Conservation (phyloP, 192 early-diverging fungal genomes). For the Chytriomyces sp. region DNA sequence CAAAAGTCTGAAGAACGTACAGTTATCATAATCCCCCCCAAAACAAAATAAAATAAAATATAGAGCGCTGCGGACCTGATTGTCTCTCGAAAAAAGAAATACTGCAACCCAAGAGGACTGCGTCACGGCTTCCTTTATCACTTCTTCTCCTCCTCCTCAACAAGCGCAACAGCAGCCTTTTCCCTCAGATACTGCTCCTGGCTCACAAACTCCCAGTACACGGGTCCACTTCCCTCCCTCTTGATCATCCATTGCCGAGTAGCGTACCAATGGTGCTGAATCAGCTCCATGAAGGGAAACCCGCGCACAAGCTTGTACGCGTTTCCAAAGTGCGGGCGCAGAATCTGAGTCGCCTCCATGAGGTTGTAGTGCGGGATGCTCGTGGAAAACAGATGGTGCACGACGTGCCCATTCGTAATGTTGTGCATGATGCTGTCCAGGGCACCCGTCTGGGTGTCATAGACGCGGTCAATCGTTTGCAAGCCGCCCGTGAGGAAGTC, state of each 20-base stretch:
- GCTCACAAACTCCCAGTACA: constrained; percentile 16
- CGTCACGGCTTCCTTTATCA: too few relatives aligned
- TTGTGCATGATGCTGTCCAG: constrained; percentile 48
- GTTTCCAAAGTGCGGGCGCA: constrained; percentile 33
- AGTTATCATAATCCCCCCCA: too few relatives aligned
- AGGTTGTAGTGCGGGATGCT: constrained; percentile 48
- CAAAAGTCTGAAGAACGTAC: too few relatives aligned
- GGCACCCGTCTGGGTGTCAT: constrained; percentile 35
- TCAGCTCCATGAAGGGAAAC: constrained; percentile 44
- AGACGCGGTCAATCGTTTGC: constrained; percentile 49
- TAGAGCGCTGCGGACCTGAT: too few relatives aligned
- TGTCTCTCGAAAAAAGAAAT: too few relatives aligned
- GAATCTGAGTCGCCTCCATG: constrained; percentile 42
- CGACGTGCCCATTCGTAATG: constrained; percentile 52
- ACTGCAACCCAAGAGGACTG: too few relatives aligned
- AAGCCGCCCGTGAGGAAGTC: constrained; percentile 43
- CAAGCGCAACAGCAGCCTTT: not conserved
- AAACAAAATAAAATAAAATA: too few relatives aligned
- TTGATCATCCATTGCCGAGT: constrained; percentile 24
- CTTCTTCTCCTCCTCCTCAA: too few relatives aligned
- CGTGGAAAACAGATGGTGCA: constrained; percentile 50
- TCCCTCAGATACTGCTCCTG: constrained; percentile 13
- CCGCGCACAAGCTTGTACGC: constrained; percentile 35
- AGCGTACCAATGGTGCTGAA: constrained; percentile 35
- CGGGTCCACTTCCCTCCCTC: not conserved